Evolutionary conservation across 1,284 basidiomycete species (phyloP), one percentile per base, ranked within the genome.

Genomic region (Coniferiporia weirii): DNA sequence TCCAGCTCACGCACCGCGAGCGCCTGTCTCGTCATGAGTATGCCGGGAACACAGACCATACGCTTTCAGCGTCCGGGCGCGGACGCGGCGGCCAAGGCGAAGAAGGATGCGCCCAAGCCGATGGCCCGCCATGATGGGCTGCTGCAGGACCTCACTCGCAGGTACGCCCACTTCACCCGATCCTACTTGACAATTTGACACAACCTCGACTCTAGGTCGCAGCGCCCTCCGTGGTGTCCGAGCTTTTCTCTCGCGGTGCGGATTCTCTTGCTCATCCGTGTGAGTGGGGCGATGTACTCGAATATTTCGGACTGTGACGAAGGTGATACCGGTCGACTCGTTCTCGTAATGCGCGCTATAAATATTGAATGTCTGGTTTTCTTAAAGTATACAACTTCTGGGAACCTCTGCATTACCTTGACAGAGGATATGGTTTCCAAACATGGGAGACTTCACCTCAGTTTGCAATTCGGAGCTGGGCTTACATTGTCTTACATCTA

Each of bases 231-330:
- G 77, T 94, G 92, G 86, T 81, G 82, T 57, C 94, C 95, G 38
- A 82, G 83, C 61, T 88, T 95, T 66, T 88, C 86, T 17, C 75
- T 91, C 10, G 94, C 94, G 7, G 77, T 98, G 63, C 84, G 95
- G 51, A 81, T 96, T 48, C 72, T 98, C 46, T 75, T 97, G 52
- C 81, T 98, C 45, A 72, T 95, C 17, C 84, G 96, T 27, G 81
- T 95, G 48, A 77, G 83, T n/a, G 87, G 84, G 2, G 96, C 95
- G 3, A 96, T 98, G 92, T 98, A 95, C 70, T 84, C 89, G n/a
- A 91, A 94, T 66, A 92, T 98, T 62, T 83, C 89, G 64, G 97
- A 99, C 71, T 99, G 97, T 66, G 97, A 99, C 69, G 97, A 99
- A 83, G 93, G 95, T 94, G 61, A 61, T 77, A 64, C 45, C 20